Evolutionary conservation across 225 moss, liverwort and hornwort species (phyloP), one percentile per base, ranked within the genome.

Genomic region (Ulota crispa): DNA sequence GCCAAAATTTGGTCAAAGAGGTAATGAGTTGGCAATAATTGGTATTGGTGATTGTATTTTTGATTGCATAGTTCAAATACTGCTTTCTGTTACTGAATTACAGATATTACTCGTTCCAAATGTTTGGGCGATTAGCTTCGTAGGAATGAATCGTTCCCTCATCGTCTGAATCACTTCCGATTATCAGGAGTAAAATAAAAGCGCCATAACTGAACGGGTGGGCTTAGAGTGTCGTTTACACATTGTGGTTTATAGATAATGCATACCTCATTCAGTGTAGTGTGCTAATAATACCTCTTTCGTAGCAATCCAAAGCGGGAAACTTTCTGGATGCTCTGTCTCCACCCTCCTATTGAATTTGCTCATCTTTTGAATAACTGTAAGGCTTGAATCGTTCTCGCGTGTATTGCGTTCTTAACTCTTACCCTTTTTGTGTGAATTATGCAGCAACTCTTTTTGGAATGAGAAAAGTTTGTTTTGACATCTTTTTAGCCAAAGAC

Each of bases 1-100:
- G 41, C 27, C 84, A 85, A 75, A 78, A 68, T 70, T 50, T 36
- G 64, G 67, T 68, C 36, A 53, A 77, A 76, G 80, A 87, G 87
- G 89, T 87, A 64, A 84, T 65, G 68, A 72, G 27, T 81, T 82
- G 41, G 72, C 80, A 67, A 53, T 59, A n/a, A 36, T 69, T 13
- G 45, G 41, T 56, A 30, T 26, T 52, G 47, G 45, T 64, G 54
- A 47, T 68, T 68, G 62, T 69, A 41, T 80, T 41, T 45, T 66
- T 77, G 53, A 56, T 78, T 41, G 13, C 50, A 55, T 66, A 53
- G 57, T 75, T 70, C 30, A 41, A 71, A 10, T 59, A 11, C 39
- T n/a, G 24, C 50, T 79, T 79, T 27, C 57, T 73, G 56, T 39
- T 15, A 26, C 9, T 59, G 76, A 83, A 53, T 27, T 53, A 34